phyloP scores from a whole-genome alignment of 768 basidiomycete species.

The Dictyophora rubrovolvata region DNA sequence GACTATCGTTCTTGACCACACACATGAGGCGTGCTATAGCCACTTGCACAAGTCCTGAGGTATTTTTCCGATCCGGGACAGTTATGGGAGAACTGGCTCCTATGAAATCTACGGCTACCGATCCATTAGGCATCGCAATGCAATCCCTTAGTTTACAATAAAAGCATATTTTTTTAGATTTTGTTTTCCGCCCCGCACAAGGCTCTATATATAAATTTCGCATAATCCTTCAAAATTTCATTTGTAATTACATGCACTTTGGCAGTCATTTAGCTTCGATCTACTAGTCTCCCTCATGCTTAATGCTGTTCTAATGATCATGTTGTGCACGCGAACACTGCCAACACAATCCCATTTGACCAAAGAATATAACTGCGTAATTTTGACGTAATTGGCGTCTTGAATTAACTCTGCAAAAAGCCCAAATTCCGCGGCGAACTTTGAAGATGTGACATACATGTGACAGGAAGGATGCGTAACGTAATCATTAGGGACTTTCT shows the following conservation, averaged over 20 bases:
- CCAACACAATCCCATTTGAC: too few species aligned
- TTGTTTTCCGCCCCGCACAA: neutral
- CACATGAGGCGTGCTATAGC: conserved; percentile 95
- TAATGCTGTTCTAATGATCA: too few species aligned
- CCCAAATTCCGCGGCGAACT: too few species aligned
- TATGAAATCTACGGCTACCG: conserved; percentile 18
- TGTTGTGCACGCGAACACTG: too few species aligned
- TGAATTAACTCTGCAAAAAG: too few species aligned
- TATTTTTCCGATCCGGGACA: conserved; percentile 55
- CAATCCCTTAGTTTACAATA: conserved; percentile 19
- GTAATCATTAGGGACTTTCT: neutral
- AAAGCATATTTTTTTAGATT: neutral
- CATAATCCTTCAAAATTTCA: neutral
- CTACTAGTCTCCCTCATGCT: too few species aligned
- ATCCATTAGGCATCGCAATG: conserved; percentile 31
- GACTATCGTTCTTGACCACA: conserved; percentile 84
- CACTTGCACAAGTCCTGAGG: conserved; percentile 86
- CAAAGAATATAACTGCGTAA: too few species aligned
- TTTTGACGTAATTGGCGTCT: too few species aligned
- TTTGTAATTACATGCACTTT: too few species aligned
- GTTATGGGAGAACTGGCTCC: conserved; percentile 25
- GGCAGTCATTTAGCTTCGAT: too few species aligned
- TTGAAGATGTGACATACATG: too few species aligned
- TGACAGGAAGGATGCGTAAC: too few species aligned
- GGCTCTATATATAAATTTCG: neutral